Evolutionary conservation across 352 stramenopile genomes (phyloP).

Genomic region (Pythium grandisporangium): DNA sequence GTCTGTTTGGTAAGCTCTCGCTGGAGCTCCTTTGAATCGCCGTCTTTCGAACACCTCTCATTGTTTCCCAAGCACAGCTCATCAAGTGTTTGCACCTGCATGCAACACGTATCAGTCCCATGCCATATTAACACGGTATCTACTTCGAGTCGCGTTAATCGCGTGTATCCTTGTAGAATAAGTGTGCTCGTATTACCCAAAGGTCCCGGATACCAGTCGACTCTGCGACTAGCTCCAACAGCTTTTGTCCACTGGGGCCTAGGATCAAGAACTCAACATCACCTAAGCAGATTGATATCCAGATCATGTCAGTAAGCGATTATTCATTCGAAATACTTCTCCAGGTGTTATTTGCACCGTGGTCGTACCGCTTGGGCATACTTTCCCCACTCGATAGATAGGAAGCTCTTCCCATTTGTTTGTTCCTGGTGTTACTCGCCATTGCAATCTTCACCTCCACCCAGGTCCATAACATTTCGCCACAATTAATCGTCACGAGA

Average conservation of each 20-base stretch:
- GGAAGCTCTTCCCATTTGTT: slow-evolving; percentile 38
- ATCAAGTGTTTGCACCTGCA: slow-evolving; percentile 40
- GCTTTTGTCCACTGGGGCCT: slow-evolving; percentile 38
- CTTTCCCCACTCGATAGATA: slow-evolving; percentile 40
- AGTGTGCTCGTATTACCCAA: no score
- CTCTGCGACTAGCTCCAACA: slow-evolving; percentile 47
- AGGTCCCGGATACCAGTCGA: slow-evolving; percentile 33
- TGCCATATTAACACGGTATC: no score
- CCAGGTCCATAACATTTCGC: no score
- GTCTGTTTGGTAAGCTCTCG: slow-evolving; percentile 44
- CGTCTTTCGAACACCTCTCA: slow-evolving; percentile 3
- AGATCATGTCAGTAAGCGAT: no score
- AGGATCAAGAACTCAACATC: slow-evolving; percentile 38
- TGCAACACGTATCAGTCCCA: no score
- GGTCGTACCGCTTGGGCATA: slow-evolving; percentile 35
- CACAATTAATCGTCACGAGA: no score
- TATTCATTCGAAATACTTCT: no score
- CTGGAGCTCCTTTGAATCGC: slow-evolving; percentile 28
- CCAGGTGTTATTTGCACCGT: no score
- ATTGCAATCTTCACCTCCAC: slow-evolving; percentile 26
- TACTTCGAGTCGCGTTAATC: no score
- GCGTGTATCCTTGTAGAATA: no score
- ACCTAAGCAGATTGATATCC: background rate
- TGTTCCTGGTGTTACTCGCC: slow-evolving; percentile 27
- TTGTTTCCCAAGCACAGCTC: slow-evolving; percentile 27